Base-by-base conservation (phyloP, 192 early-diverging fungal genomes). In the Dissophora ornata region DNA sequence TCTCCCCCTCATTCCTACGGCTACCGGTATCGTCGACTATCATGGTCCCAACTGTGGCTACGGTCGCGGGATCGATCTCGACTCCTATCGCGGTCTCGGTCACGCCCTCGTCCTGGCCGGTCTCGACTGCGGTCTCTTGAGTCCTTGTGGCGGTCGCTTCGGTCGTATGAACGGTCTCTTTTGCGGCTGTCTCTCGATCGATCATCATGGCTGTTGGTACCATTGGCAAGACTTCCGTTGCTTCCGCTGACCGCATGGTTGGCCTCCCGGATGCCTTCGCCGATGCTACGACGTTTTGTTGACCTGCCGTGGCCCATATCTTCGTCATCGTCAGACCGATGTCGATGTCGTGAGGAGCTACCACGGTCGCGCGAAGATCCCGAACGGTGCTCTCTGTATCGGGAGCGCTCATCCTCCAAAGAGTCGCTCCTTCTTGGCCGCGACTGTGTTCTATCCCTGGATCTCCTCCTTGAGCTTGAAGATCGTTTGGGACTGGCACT, bases 241-340 rank as follows among this genome's bases (percentile, higher is more conserved):
- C 62, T 68, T 30, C 57, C 41, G 47, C 36, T 56, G 18, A 26
- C 62, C 38, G 49, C 15, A 38, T 52, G 48, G 46, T 60, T 58
- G 48, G 25, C 40, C 36, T 70, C 57, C 18, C 71, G 62, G 67
- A 79, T 66, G 13, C 79, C 69, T 15, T 67, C 69, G n/a, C 71
- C 79, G 8, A 53, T 57, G 49, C 70, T 67, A 2, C 79, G 50
- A 32, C 79, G 79, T 65, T 73, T 80, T 3, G 58, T 45, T 22
- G 62, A 44, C 18, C 79, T 66, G 5, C 70, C 25, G 16, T 70
- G 63, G 11, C 57, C 30, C 32, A 57, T 69, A 21, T 68, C 79
- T 18, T 68, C 65, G n/a, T 73, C 79, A 24, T 80, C 66, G 26
- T 64, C 62, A 5, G 69, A 68, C 21, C 79, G 65, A 45, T 75